Percentiles rank a stretch among this genome's conserved stretches.
These are phyloP conservation scores for Hemisphaericaspora nanyangensis DNA, from an alignment of 805 yeast species.

Conservation along the genomic window DNA sequence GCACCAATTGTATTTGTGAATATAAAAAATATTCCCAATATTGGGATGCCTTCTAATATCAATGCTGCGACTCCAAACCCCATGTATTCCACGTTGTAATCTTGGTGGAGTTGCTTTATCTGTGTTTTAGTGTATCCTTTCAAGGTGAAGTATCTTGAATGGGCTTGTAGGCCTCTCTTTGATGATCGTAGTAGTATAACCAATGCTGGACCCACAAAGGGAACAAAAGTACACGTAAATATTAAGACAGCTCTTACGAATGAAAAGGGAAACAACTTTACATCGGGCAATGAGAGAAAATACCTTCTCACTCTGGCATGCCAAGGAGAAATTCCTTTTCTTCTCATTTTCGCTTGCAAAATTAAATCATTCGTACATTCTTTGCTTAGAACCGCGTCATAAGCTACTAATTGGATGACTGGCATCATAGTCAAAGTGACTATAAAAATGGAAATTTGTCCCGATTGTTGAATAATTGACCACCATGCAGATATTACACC, in stretches of 20 bases:
- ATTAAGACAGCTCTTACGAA: slow-evolving; percentile 31
- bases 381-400: slow-evolving; percentile 44
- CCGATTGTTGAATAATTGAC: slow-evolving; percentile 40
- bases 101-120: slow-evolving; percentile 32
- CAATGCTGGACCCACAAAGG: slow-evolving; percentile 56
- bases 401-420: slow-evolving; percentile 41
- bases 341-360: slow-evolving; percentile 31
- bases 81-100: slow-evolving; percentile 38
- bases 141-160: slow-evolving; percentile 53
- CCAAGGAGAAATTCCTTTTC: slow-evolving; percentile 28
- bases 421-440: slow-evolving; percentile 45
- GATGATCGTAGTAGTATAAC: slow-evolving; percentile 52
- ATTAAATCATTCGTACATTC: slow-evolving; percentile 47
- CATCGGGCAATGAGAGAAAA: slow-evolving; percentile 32
- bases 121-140: slow-evolving; percentile 47
- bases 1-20: slow-evolving; percentile 61
- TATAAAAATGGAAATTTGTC: slow-evolving; percentile 38
- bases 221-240: slow-evolving; percentile 45
- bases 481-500: slow-evolving; percentile 46
- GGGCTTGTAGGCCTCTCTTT: slow-evolving; percentile 48
- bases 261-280: slow-evolving; percentile 39
- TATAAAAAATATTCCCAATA: slow-evolving; percentile 49
- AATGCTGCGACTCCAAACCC: slow-evolving; percentile 53
- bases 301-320: slow-evolving; percentile 24
- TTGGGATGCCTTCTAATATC: slow-evolving; percentile 51